Evolutionary conservation across 1,139 yeast genomes (phyloP), one percentile per base, ranked within the genome.

Genomic region (Kodamaea fungicola): DNA sequence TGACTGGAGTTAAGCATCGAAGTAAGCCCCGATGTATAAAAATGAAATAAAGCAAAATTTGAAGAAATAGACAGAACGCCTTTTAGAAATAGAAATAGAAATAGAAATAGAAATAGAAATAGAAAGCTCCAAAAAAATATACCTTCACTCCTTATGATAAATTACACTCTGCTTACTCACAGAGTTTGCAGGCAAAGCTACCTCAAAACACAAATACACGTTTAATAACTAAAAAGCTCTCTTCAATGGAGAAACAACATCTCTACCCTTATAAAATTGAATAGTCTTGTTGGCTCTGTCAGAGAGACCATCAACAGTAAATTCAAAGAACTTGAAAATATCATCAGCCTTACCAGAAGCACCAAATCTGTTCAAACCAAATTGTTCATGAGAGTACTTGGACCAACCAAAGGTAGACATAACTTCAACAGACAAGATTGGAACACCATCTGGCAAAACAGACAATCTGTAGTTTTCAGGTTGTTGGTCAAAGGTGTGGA

Each of bases 361-460:
- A 78, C 99, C 99, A 62, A 92, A 94, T 71, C 89, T 80, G 79
- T 89, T 80, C 62, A 94, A 77, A 67, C 97, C 97, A 59, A 92
- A 87, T 67, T 89, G 95, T 74, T 86, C 95, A 73, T 94, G 98
- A 45, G 97, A 80, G 76, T 89, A 94, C 69, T 83, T 86, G 56
- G 83, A 74, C 99, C 98, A 94, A 46, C 97, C 97, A 54, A 77
- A 74, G 44, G 96, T 83, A 42, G 95, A 67, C 82, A 89, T 77
- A 43, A 90, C 98, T 78, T 94, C 99, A 52, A 90, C 87, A 42
- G 97, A 88, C 68, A 94, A 54, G 61, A 88, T 81, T 66, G 98
- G 98, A 39, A 85, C 81, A 58, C 94, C 94, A 61, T 90, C 95
- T 61, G 98, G 98, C 66, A 92, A 77, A 44, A 92, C 95, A 40